phyloP scores from a whole-genome alignment of 179 eudicot species.

The Nepenthes alata region DNA sequence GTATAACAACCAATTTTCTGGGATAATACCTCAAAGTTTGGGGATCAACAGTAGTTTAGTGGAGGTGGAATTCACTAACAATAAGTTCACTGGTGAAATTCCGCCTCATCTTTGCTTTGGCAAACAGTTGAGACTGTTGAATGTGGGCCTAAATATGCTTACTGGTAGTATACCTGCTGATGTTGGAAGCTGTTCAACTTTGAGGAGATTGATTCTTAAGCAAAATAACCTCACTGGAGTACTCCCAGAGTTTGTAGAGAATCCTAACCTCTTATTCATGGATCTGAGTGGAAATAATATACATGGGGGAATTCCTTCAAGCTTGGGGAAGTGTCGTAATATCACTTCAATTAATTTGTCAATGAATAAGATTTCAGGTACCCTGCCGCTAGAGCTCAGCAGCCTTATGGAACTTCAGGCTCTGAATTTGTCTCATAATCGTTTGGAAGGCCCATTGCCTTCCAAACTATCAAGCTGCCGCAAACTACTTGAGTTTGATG shows the following conservation, averaged over 20 bases:
- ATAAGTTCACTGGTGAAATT: constrained; percentile 46
- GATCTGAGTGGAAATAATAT: constrained; percentile 48
- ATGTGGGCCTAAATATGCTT: constrained; percentile 42
- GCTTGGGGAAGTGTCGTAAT: constrained; percentile 30
- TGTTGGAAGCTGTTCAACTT: constrained; percentile 45
- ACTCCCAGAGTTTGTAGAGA: constrained; percentile 41
- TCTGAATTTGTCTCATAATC: constrained; percentile 47
- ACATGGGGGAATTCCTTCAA: constrained; percentile 39
- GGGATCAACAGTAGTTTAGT: constrained; percentile 52
- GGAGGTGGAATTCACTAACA: constrained; percentile 45
- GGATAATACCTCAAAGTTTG: constrained; percentile 48
- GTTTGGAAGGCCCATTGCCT: constrained; percentile 53
- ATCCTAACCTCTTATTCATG: constrained; percentile 25
- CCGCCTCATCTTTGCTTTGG: constrained; percentile 51
- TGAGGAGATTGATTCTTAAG: constrained; percentile 39
- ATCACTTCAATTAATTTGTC: constrained; percentile 40
- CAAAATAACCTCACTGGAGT: constrained; percentile 49
- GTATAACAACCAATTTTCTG: constrained; percentile 43
- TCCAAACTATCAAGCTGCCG: constrained; percentile 37
- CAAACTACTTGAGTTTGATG: constrained; percentile 30
- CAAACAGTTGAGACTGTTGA: constrained; percentile 28
- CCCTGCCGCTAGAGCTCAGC: constrained; percentile 46
- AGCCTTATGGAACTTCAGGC: constrained; percentile 30
- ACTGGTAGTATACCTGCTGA: constrained; percentile 51
- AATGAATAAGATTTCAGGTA: constrained; percentile 41